Conservation (phyloP, 257 asterid species). For the Mitragyna speciosa region DNA sequence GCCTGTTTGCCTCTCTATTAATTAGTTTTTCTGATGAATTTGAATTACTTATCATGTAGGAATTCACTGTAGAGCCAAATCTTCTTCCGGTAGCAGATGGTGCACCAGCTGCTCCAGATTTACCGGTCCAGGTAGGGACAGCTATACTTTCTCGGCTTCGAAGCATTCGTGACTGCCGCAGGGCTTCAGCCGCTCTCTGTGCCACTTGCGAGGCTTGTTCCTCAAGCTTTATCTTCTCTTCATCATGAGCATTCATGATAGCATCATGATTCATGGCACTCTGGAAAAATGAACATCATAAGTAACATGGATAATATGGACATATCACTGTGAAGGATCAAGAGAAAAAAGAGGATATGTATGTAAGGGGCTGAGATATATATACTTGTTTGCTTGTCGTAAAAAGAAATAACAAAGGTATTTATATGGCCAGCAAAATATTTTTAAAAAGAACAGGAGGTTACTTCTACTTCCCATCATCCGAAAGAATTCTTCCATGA, state of each 20-base stretch:
- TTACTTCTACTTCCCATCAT: neutral
- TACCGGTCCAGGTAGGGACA: slow-evolving; percentile 96
- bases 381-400: neutral
- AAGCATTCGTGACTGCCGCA: slow-evolving; percentile 84
- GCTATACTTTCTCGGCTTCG: slow-evolving; percentile 74
- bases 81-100: slow-evolving; percentile 63
- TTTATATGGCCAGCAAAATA: neutral
- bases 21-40: slow-evolving; percentile 37
- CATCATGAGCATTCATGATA: slow-evolving; percentile 81
- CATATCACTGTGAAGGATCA: neutral
- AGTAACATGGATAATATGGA: neutral
- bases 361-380: neutral
- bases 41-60: slow-evolving; percentile 45
- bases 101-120: slow-evolving; percentile 93
- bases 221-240: slow-evolving; percentile 74
- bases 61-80: slow-evolving; percentile 74
- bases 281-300: slow-evolving; percentile 35
- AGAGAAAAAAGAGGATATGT: too few relatives aligned
- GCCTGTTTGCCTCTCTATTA: slow-evolving; percentile 28
- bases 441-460: neutral
- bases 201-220: slow-evolving; percentile 88
- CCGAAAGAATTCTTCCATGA: neutral
- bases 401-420: neutral
- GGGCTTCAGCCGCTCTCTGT: slow-evolving; percentile 94
- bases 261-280: slow-evolving; percentile 96